Percentiles rank a stretch among this genome's conserved stretches.
Conservation (phyloP, 306 rosid genomes). For the Vicia villosa region DNA sequence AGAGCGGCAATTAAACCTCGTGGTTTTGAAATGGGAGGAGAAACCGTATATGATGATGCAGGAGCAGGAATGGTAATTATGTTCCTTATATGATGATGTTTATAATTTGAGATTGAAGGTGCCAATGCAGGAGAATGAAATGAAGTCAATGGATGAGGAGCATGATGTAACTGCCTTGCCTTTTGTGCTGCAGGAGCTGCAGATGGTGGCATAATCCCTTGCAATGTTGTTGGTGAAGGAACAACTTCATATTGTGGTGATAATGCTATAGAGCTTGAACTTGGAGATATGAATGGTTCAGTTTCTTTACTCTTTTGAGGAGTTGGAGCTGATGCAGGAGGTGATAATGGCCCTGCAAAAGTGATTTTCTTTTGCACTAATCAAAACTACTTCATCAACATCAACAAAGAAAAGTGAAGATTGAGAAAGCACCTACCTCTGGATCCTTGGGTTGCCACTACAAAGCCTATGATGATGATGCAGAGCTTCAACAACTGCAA, state of each 20-base stretch:
- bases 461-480: conserved; percentile 47
- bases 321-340: conserved; percentile 47
- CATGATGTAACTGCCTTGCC: not conserved
- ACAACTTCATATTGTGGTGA: conserved; percentile 44
- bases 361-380: not conserved
- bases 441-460: conserved; percentile 57
- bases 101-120: conserved; percentile 49
- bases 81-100: conserved; percentile 45
- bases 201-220: conserved; percentile 40
- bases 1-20: conserved; percentile 45
- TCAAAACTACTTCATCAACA: not conserved
- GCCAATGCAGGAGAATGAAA: conserved; percentile 53
- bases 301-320: conserved; percentile 40
- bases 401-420: conserved; percentile 33
- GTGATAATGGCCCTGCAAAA: not conserved
- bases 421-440: conserved; percentile 48
- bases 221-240: conserved; percentile 52
- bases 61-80: conserved; percentile 49
- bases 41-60: conserved; percentile 44
- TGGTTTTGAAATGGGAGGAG: conserved; percentile 47
- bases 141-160: conserved; percentile 48
- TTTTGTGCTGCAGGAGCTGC: conserved; percentile 51
- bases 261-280: conserved; percentile 44
- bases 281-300: conserved; percentile 50
- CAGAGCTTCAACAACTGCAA: conserved; percentile 57